Conservation (phyloP, 768 basidiomycete species). For the Psilocybe subaeruginosa region DNA sequence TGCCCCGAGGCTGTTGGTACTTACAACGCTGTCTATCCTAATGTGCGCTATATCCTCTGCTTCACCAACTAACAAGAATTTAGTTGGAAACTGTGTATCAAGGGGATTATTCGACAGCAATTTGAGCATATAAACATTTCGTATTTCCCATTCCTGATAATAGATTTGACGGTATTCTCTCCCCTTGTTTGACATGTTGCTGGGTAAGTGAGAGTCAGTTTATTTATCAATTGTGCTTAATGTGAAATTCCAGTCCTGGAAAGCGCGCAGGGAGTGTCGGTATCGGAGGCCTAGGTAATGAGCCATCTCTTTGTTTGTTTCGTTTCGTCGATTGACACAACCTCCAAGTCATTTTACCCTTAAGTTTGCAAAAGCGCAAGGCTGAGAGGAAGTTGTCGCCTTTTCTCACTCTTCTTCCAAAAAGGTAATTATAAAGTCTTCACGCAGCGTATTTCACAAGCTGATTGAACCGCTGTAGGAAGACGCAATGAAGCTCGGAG, state of each 20-base stretch:
- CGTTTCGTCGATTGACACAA: neutral
- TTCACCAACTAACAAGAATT: neutral
- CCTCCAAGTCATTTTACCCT: constrained; percentile 32
- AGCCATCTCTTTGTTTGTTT: neutral
- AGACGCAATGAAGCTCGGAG: constrained; percentile 16
- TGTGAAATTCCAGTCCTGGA: constrained; percentile 45
- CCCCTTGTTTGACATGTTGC: constrained; percentile 57
- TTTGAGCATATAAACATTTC: constrained; percentile 53
- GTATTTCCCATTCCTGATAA: constrained; percentile 61
- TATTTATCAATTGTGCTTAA: neutral
- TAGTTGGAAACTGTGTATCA: constrained; percentile 36
- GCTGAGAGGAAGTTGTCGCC: constrained; percentile 54
- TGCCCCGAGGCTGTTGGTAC: constrained; percentile 45
- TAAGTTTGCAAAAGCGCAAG: constrained; percentile 50
- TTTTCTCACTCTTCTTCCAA: constrained; percentile 49
- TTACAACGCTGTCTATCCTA: constrained; percentile 44
- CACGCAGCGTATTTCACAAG: neutral
- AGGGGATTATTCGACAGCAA: constrained; percentile 51
- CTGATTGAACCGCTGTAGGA: constrained; percentile 1
- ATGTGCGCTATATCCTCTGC: constrained; percentile 22
- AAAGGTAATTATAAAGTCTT: neutral
- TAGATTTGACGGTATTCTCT: constrained; percentile 64
- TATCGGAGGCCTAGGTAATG: constrained; percentile 57
- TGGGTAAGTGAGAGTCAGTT: constrained; percentile 25
- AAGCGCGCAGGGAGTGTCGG: constrained; percentile 69